Evolutionary conservation across 1,284 basidiomycete species (phyloP), one percentile per base, ranked within the genome.

Genomic region (Coniophora puteana): DNA sequence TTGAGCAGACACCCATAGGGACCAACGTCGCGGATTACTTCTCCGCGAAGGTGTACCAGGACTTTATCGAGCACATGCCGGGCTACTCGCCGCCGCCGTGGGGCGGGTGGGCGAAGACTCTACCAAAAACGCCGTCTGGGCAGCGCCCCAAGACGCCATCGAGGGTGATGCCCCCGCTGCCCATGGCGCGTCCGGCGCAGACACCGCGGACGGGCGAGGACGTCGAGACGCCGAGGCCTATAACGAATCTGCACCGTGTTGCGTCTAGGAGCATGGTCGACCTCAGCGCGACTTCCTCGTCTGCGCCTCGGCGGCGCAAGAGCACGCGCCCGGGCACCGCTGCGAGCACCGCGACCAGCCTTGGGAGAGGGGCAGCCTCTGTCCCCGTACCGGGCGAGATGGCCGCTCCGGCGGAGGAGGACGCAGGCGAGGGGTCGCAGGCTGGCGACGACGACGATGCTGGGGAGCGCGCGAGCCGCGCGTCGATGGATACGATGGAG

Each of bases 181-280:
- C 38, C 11, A 14, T 41, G 18, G 31, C 18, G 16, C 39, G 20
- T 20, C 38, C 27, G 26, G 3, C 20, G 12, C 34, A 45, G 22
- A n/a, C n/a, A n/a, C n/a, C n/a, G n/a, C n/a, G n/a, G n/a, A n/a
- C n/a, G n/a, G n/a, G n/a, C n/a, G n/a, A n/a, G n/a, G n/a, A n/a
- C n/a, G n/a, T n/a, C n/a, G n/a, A n/a, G n/a, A n/a, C n/a, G n/a
- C n/a, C n/a, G n/a, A 13, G n/a, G 20, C 22, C 5, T 23, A 55
- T 60, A 26, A 60, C 67, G 8, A 47, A 38, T 50, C 52, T 54
- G 18, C 49, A 45, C 40, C 53, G 40, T 24, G 45, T 42, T 45
- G 71, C 73, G 0, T 89, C 88, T 22, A 72, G 52, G 44, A 73
- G 71, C 43, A 59, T 70, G 51, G 56, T 79, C 38, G 66, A 78